A percentile compares a stretch with the other conserved stretches of the same genome.
phyloP scores from a whole-genome alignment of 805 yeast species.

The Geotrichum ghanense region DNA sequence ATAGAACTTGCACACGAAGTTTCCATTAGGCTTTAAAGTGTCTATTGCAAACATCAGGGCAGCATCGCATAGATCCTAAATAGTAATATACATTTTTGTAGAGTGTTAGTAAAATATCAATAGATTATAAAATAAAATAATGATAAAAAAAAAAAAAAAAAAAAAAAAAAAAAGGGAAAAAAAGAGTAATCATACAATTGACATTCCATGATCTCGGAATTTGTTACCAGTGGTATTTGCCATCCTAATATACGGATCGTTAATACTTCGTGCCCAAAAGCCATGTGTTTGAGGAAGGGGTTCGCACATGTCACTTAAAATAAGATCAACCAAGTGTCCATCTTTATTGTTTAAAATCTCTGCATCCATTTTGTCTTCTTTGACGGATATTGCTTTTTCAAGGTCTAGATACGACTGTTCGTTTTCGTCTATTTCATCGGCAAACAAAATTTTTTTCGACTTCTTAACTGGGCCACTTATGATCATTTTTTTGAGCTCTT shows the following conservation, averaged over 20 bases:
- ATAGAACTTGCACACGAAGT: slow-evolving; percentile 71
- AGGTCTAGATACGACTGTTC: slow-evolving; percentile 12
- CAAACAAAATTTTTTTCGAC: slow-evolving; percentile 4
- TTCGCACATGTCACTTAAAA: slow-evolving; percentile 77
- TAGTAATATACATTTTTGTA: background rate
- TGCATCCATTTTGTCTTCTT: slow-evolving; percentile 13
- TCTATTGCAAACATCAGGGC: slow-evolving; percentile 68
- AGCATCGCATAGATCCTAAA: slow-evolving; percentile 76
- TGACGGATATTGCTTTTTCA: slow-evolving; percentile 12
- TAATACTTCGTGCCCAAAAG: slow-evolving; percentile 54
- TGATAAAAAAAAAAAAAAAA: background rate
- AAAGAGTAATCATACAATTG: slow-evolving; percentile 42
- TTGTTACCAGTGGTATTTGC: slow-evolving; percentile 80
- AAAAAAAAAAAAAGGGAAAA: background rate
- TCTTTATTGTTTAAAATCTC: slow-evolving; percentile 11
- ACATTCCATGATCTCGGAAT: slow-evolving; percentile 68
- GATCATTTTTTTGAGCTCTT: slow-evolving; percentile 22
- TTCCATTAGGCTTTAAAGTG: slow-evolving; percentile 59
- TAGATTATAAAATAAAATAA: too few relatives aligned
- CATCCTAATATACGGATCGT: slow-evolving; percentile 80
- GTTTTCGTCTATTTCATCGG: slow-evolving; percentile 9
- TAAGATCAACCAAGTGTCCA: slow-evolving; percentile 44
- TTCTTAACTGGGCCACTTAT: slow-evolving; percentile 20
- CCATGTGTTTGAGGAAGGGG: slow-evolving; percentile 38
- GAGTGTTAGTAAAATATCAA: slow-evolving; percentile 5